Evolutionary conservation across 805 yeast genomes (phyloP).

Genomic region (Metschnikowia borealis): DNA sequence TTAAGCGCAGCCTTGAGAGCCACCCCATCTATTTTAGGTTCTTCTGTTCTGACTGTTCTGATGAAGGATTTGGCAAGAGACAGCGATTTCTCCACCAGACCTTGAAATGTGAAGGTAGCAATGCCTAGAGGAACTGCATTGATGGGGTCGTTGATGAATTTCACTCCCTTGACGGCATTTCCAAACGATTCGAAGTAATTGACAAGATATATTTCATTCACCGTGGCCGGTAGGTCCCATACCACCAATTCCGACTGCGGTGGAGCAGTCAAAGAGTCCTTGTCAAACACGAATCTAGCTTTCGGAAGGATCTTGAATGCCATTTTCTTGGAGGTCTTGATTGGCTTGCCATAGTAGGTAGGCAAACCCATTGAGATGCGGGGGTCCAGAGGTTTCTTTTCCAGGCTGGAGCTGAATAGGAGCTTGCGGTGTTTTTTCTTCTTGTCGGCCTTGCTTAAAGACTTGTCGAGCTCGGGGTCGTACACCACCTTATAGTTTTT

Average conservation of each 20-base stretch:
- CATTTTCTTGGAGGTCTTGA: slow-evolving; percentile 37
- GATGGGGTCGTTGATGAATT: slow-evolving; percentile 61
- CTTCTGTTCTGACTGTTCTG: slow-evolving; percentile 19
- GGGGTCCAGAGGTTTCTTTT: slow-evolving; percentile 36
- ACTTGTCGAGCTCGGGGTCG: slow-evolving; percentile 44
- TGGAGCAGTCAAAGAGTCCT: slow-evolving; percentile 68
- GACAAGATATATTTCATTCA: slow-evolving; percentile 41
- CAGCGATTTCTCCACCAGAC: slow-evolving; percentile 45
- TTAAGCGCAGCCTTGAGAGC: slow-evolving; percentile 52
- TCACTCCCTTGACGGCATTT: slow-evolving; percentile 50
- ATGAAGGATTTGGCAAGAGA: slow-evolving; percentile 32
- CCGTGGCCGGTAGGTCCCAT: slow-evolving; percentile 58
- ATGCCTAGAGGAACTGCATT: slow-evolving; percentile 80
- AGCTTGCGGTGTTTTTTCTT: slow-evolving; percentile 37
- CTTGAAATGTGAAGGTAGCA: slow-evolving; percentile 59
- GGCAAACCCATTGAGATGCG: slow-evolving; percentile 23
- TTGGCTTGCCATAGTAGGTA: slow-evolving; percentile 34
- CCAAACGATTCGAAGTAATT: slow-evolving; percentile 65
- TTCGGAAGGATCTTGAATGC: slow-evolving; percentile 42
- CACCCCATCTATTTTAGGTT: slow-evolving; percentile 49
- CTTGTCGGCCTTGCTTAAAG: slow-evolving; percentile 29
- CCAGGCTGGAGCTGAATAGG: slow-evolving; percentile 28
- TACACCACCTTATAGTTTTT: slow-evolving; percentile 44
- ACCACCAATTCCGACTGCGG: slow-evolving; percentile 69
- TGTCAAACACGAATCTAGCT: slow-evolving; percentile 53